Conservation (phyloP, 2,329 filamentous ascomycete species). For the Phyllachora maydis region DNA sequence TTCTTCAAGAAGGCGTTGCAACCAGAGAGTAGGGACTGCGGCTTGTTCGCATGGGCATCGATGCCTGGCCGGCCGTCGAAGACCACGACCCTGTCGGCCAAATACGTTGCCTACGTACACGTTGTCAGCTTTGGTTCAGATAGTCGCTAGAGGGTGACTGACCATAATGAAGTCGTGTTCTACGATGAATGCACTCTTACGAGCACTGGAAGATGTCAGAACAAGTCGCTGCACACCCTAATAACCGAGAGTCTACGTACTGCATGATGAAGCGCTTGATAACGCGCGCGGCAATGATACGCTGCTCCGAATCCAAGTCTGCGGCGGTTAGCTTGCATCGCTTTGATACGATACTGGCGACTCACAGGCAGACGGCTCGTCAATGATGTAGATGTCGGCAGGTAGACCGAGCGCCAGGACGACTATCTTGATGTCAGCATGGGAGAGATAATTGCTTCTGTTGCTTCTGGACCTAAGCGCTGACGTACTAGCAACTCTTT, state of each 20-base stretch:
- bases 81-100: conserved; percentile 88
- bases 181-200: conserved; percentile 98
- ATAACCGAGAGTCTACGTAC: no score
- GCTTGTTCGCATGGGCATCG: conserved; percentile 68
- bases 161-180: conserved; percentile 99
- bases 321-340: neutral
- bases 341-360: neutral
- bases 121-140: no score
- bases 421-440: conserved; percentile 25
- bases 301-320: conserved; percentile 92
- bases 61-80: conserved; percentile 90
- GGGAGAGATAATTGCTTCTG: no score
- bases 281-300: conserved; percentile 89
- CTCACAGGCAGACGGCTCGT: conserved; percentile 52
- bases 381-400: conserved; percentile 95
- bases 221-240: no score
- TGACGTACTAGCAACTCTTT: conserved; percentile 87
- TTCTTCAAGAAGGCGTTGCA: conserved; percentile 97
- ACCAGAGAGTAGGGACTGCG: conserved; percentile 81
- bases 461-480: no score
- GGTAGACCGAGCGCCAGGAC: conserved; percentile 89
- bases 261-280: conserved; percentile 99
- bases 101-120: no score
- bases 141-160: no score
- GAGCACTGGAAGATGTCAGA: no score